These are phyloP conservation scores for Eucalyptus shirleyi DNA, from an alignment of 345 rosid species.

Conservation along the genomic window DNA sequence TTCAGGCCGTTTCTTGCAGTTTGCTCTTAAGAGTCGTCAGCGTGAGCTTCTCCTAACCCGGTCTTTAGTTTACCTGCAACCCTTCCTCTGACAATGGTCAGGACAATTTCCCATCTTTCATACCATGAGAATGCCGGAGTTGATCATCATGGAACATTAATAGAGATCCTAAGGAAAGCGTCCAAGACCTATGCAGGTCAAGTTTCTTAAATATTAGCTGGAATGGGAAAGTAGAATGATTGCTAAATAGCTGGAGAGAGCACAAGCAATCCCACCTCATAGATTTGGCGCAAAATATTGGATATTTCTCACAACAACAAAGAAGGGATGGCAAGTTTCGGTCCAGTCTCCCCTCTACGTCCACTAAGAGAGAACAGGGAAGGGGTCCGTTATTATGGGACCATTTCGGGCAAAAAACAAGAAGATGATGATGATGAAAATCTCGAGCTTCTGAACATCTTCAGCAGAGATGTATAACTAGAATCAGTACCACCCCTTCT, in stretches of 20 bases:
- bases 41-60: not conserved
- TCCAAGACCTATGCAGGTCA: not conserved
- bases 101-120: not conserved
- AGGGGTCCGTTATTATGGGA: not conserved
- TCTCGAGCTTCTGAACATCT: slow-evolving; percentile 26
- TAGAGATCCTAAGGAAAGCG: not conserved
- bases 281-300: not conserved
- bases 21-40: not conserved
- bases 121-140: not conserved
- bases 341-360: not conserved
- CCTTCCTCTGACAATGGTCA: not conserved
- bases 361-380: not conserved
- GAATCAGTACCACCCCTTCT: slow-evolving; percentile 5
- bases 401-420: not conserved
- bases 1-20: not conserved
- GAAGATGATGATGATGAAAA: not conserved
- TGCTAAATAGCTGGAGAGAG: not conserved
- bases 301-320: not conserved
- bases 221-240: not conserved
- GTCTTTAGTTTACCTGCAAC: not conserved
- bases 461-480: slow-evolving; percentile 13
- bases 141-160: not conserved
- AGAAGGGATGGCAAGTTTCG: not conserved
- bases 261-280: not conserved
- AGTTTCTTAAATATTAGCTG: not conserved